Base-by-base conservation (phyloP, 768 basidiomycete species). In the Strobilomyces echinocephalus region DNA sequence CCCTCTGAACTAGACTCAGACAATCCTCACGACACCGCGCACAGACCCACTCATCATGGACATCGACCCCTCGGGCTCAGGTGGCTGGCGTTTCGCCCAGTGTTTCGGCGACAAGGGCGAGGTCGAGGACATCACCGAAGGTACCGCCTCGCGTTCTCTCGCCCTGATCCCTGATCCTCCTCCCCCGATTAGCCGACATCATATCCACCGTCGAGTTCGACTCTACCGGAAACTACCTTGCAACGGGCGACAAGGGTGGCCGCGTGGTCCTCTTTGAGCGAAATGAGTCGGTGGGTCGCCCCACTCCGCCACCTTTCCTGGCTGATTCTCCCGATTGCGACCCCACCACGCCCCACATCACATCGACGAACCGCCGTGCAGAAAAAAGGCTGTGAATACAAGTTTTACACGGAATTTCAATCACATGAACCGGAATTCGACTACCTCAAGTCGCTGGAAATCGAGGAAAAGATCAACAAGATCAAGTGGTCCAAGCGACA, bases 401-500 rank as follows among this genome's bases (percentile, higher is more conserved):
- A 97, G 73, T 99, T 99, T 74, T 98, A 98, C 73, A 99, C 97
- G 48, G 97, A 99, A 74, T 97, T 98, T 70, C 97, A 99, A 79
- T 95, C 92, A 43, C 97, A 99, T 71, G 97, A 99, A 72, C 97
- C 97, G 51, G 97, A 99, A 72, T 99, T 99, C 72, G 97, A 99
- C 77, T 99, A 99, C 73, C 85, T 99, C 68, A 99, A 99, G 80
- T 97, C 93, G 21, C 79, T 99, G 62, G 97, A 99, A 81, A 99
- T 99, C 73, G 97, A 99, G 75, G 97, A 99, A 82, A 99, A 99
- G 87, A 99, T 99, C 79, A 99, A 99, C 79, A 91, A 97, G 84
- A 99, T 99, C 83, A 92, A 94, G 72, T 99, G 97, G 97, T 97
- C 95, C 79, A 94, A 87, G 77, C 83, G 97, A 60, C 94, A 97